Conservation (phyloP, 345 rosid genomes). For the Eucalyptus pauciflora region DNA sequence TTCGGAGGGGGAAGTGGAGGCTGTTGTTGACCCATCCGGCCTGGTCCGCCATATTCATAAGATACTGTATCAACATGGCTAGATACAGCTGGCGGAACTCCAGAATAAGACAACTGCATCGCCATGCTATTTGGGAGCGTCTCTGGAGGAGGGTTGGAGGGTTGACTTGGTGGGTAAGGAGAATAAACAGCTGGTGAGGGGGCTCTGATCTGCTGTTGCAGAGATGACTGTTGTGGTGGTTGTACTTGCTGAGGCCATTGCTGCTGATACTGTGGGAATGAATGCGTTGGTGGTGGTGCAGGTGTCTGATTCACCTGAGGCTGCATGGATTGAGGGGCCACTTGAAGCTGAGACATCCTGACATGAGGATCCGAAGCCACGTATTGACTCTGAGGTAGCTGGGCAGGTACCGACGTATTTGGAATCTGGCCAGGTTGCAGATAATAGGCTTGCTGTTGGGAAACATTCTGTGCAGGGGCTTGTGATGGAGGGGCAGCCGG, state of each 20-base stretch:
- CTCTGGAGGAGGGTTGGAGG: conserved; percentile 56
- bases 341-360: conserved; percentile 52
- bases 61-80: conserved; percentile 40
- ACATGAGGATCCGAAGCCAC: conserved; percentile 54
- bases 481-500: conserved; percentile 33
- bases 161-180: conserved; percentile 48
- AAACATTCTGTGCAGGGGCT: conserved; percentile 32
- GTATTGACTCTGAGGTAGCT: conserved; percentile 44
- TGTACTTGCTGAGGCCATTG: conserved; percentile 53
- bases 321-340: conserved; percentile 40
- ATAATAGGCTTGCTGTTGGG: conserved; percentile 69
- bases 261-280: conserved; percentile 64
- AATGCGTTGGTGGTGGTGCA: conserved; percentile 19
- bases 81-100: conserved; percentile 57
- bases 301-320: conserved; percentile 41
- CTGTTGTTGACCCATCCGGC: conserved; percentile 51
- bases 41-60: conserved; percentile 60
- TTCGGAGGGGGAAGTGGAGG: conserved; percentile 64
- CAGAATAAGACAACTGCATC: conserved; percentile 63
- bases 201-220: conserved; percentile 62
- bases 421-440: conserved; percentile 47
- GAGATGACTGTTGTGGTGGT: conserved; percentile 31
- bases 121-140: conserved; percentile 51
- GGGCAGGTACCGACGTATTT: conserved; percentile 28
- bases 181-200: conserved; percentile 48